These are phyloP conservation scores for Penicillium sp. DNA, from an alignment of 2,329 filamentous ascomycete genomes.

Conservation along the genomic window DNA sequence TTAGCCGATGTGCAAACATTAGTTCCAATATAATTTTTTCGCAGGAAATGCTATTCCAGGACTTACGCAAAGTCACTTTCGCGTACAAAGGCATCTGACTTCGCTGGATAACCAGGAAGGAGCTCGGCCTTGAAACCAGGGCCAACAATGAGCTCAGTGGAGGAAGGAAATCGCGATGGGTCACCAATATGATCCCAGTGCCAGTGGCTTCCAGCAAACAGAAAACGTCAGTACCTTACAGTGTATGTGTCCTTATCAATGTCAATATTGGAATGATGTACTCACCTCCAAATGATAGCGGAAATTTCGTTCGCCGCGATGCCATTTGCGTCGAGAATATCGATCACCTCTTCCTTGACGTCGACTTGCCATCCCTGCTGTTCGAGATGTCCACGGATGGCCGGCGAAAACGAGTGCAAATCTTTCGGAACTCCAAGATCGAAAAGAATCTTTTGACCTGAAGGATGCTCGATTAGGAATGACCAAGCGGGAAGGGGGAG, in stretches of 20 bases:
- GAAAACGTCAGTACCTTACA: not conserved
- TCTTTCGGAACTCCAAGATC: slow-evolving; percentile 52
- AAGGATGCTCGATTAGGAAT: slow-evolving; percentile 30
- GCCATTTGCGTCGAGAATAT: slow-evolving; percentile 2
- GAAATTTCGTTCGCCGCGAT: slow-evolving; percentile 2
- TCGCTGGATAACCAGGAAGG: slow-evolving; percentile 48
- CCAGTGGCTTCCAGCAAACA: slow-evolving; percentile 21
- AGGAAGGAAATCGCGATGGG: slow-evolving; percentile 44
- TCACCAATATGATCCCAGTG: slow-evolving; percentile 49
- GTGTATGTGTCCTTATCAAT: not conserved
- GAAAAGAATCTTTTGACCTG: slow-evolving; percentile 45
- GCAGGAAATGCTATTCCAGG: no score
- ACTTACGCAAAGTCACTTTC: slow-evolving; percentile 46
- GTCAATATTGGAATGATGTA: not conserved
- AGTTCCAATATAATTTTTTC: not conserved
- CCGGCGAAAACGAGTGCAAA: slow-evolving; percentile 41
- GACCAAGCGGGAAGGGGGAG: slow-evolving; percentile 14
- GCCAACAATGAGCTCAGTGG: slow-evolving; percentile 49
- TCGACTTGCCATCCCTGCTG: not conserved
- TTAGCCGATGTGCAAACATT: slow-evolving; percentile 16
- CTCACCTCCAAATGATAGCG: slow-evolving; percentile 11
- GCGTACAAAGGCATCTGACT: slow-evolving; percentile 39
- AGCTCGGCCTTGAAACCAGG: slow-evolving; percentile 48
- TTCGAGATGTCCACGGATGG: not conserved
- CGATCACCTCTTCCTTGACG: slow-evolving; percentile 10